Conservation (phyloP, 2,329 filamentous ascomycete species). For the Ustilaginoidea virens region DNA sequence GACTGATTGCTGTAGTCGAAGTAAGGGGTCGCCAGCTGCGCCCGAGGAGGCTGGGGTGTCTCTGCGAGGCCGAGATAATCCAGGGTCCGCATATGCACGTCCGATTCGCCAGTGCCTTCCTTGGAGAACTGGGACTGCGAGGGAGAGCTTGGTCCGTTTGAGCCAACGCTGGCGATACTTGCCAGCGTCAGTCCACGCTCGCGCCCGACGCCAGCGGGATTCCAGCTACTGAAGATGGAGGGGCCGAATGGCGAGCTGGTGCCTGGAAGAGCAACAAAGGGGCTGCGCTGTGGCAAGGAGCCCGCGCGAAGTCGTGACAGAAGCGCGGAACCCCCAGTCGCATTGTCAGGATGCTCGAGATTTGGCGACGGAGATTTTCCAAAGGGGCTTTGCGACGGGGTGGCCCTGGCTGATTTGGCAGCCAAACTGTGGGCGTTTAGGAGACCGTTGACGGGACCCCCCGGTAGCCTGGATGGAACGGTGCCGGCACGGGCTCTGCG, state of each 20-base stretch:
- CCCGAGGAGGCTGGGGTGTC: conserved; percentile 67
- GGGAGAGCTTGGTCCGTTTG: conserved; percentile 79
- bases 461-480: conserved; percentile 86
- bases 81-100: conserved; percentile 77
- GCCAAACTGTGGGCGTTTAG: conserved; percentile 40
- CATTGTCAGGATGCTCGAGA: conserved; percentile 30
- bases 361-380: conserved; percentile 47
- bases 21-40: conserved; percentile 60
- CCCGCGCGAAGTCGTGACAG: conserved; percentile 79
- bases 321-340: conserved; percentile 50
- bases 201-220: conserved; percentile 46
- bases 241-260: conserved; percentile 63
- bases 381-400: conserved; percentile 77
- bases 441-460: conserved; percentile 47
- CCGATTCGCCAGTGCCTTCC: conserved; percentile 71
- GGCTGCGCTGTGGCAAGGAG: conserved; percentile 81
- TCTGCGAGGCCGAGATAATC: conserved; percentile 94
- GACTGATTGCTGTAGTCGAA: conserved; percentile 62
- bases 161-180: conserved; percentile 71
- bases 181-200: conserved; percentile 77
- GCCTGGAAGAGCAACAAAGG: conserved; percentile 42
- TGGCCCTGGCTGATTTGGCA: conserved; percentile 69
- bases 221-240: conserved; percentile 84
- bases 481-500: conserved; percentile 84
- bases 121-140: conserved; percentile 74